These are phyloP conservation scores for Kalmanozyma brasiliensis DNA, from an alignment of 1,284 basidiomycete genomes.

Conservation along the genomic window DNA sequence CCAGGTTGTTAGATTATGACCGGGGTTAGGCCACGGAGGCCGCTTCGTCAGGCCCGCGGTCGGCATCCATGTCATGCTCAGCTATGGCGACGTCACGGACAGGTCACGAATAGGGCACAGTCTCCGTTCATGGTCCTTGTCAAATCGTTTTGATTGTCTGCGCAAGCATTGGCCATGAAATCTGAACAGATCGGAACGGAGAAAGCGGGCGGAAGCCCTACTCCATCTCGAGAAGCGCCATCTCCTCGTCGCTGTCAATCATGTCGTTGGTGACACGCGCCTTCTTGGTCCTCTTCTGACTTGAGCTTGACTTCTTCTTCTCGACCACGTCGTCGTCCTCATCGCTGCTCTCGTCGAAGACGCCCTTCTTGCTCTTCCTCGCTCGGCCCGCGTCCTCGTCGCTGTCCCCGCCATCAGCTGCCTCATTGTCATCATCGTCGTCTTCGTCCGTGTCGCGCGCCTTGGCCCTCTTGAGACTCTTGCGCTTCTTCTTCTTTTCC, in stretches of 20 bases:
- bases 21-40: constrained; percentile 3
- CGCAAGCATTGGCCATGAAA: too few species aligned
- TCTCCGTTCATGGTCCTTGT: too few species aligned
- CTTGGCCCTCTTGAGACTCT: constrained; percentile 45
- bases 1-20: background rate
- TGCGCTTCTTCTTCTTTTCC: constrained; percentile 40
- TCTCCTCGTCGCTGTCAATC: constrained; percentile 64
- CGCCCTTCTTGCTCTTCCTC: constrained; percentile 28
- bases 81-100: background rate
- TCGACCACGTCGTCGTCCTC: constrained; percentile 32
- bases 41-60: too few species aligned
- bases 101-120: too few species aligned
- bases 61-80: too few species aligned
- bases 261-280: constrained; percentile 49
- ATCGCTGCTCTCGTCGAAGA: constrained; percentile 44
- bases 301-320: constrained; percentile 12
- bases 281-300: constrained; percentile 39
- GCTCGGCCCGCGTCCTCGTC: constrained; percentile 15
- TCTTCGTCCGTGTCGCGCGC: constrained; percentile 29
- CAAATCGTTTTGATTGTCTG: too few species aligned
- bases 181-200: too few species aligned
- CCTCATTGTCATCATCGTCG: constrained; percentile 8
- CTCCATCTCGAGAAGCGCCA: constrained; percentile 48
- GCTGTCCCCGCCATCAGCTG: constrained; percentile 14
- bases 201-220: constrained; percentile 2